Conservation (phyloP, 1,284 basidiomycete genomes). For the Coriolopsis trogii region DNA sequence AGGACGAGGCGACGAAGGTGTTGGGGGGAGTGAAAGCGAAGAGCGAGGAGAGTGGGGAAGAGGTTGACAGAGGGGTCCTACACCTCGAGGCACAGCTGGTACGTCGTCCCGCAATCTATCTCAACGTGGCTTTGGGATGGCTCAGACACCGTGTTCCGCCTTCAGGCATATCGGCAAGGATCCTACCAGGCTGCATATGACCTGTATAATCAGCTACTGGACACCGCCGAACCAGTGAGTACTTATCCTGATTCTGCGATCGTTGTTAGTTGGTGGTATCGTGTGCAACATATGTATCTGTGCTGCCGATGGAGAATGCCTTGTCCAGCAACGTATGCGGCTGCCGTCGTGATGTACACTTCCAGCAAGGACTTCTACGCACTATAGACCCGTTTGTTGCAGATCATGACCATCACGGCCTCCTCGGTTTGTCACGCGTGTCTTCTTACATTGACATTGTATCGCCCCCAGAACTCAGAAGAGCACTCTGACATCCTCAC, state of each 20-base stretch:
- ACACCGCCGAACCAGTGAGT: constrained; percentile 72
- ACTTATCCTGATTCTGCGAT: background rate
- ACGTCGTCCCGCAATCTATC: constrained; percentile 27
- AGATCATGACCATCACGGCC: background rate
- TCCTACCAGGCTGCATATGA: constrained; percentile 73
- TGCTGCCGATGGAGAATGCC: no score
- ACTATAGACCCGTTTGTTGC: no score
- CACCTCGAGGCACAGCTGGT: constrained; percentile 89
- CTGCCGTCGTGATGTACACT: no score
- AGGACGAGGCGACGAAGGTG: constrained; percentile 63
- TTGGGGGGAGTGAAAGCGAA: constrained; percentile 52
- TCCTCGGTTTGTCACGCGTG: background rate
- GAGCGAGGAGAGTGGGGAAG: constrained; percentile 30
- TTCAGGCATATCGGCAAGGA: constrained; percentile 66
- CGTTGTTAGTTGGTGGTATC: no score
- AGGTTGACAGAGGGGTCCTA: constrained; percentile 62
- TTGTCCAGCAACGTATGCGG: no score
- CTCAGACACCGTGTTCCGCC: constrained; percentile 15
- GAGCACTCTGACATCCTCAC: constrained; percentile 85
- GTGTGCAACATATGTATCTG: no score
- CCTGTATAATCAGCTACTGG: constrained; percentile 78
- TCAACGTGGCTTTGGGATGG: background rate
- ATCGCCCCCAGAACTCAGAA: constrained; percentile 64
- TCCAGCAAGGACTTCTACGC: no score
- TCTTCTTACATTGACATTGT: constrained; percentile 1